Base-by-base conservation (phyloP, 1,284 basidiomycete species). In the Ustilago trichophora region DNA sequence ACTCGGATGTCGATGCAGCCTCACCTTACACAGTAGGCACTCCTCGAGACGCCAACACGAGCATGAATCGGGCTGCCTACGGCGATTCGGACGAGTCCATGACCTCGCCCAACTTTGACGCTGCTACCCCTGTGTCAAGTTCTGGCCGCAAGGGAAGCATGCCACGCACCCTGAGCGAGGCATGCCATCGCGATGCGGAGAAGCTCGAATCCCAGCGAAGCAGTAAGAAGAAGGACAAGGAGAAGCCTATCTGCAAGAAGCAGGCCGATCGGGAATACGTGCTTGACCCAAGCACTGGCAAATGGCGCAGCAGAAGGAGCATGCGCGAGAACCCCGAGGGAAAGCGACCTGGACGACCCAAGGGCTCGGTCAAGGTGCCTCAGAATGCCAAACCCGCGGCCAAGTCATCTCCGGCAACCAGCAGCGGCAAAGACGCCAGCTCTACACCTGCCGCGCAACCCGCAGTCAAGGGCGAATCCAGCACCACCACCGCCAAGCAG, bases 301-400 rank as follows among this genome's bases (percentile, higher is more conserved):
- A 69, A 24, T 68, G 57, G 57, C 51, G 73, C n/a, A 73, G 62
- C 22, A 59, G 59, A 19, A 55, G 73, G 22, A 73, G 71, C 38
- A 68, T 75, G 52, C 42, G 56, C 21, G 73, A 75, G 44, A 75
- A 75, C 22, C 73, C 73, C 1, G 29, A 46, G 32, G 68, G 67
- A 12, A 63, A 59, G 46, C 43, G 46, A 32, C 55, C 70, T 11
- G 73, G 73, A 21, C 50, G 73, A 13, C 73, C 73, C 8, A 63
- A 66, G 35, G 73, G 73, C 16, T 59, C 53, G 2, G 57, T 59
- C 51, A 64, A 57, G 35, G 53, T 49, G 40, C 44, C 38, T 7
- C 53, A 53, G 32, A 57, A 64, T 26, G 38, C n/a, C 1, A 57
- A 38, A 32, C 35, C 38, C 0, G 32, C 37, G 16, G 54, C 49